These are phyloP conservation scores for Lachnellula willkommii DNA, from an alignment of 2,329 filamentous ascomycete genomes.

Conservation along the genomic window DNA sequence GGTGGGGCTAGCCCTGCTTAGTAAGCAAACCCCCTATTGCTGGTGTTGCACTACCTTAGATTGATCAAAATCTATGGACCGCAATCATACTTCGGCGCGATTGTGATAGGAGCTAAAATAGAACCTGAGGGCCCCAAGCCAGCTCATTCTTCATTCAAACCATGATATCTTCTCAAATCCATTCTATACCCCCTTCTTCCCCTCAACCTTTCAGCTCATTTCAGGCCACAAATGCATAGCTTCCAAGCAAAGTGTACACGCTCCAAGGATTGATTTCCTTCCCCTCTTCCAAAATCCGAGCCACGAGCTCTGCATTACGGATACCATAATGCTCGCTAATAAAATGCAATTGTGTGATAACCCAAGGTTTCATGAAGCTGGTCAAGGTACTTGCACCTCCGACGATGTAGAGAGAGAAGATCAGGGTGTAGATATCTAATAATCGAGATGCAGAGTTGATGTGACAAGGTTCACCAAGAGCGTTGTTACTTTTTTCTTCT, in stretches of 20 bases:
- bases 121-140: too few relatives aligned
- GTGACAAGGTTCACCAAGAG: background rate
- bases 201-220: background rate
- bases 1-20: background rate
- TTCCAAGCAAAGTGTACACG: slow-evolving; percentile 14
- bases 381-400: background rate
- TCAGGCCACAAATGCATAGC: slow-evolving; percentile 14
- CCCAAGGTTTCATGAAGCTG: background rate
- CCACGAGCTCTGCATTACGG: background rate
- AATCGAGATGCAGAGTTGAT: background rate
- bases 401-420: background rate
- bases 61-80: too few relatives aligned
- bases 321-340: background rate
- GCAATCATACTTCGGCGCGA: too few relatives aligned
- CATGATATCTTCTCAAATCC: too few relatives aligned
- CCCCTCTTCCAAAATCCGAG: slow-evolving; percentile 4
- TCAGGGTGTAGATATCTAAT: background rate
- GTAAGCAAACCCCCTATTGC: background rate
- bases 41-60: too few relatives aligned
- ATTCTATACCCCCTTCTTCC: too few relatives aligned
- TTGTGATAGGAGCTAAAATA: too few relatives aligned
- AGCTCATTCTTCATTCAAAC: too few relatives aligned
- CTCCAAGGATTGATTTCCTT: slow-evolving; percentile 4
- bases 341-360: background rate
- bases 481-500: background rate